Conservation (phyloP, 805 yeast species). For the Metschnikowia proteae region DNA sequence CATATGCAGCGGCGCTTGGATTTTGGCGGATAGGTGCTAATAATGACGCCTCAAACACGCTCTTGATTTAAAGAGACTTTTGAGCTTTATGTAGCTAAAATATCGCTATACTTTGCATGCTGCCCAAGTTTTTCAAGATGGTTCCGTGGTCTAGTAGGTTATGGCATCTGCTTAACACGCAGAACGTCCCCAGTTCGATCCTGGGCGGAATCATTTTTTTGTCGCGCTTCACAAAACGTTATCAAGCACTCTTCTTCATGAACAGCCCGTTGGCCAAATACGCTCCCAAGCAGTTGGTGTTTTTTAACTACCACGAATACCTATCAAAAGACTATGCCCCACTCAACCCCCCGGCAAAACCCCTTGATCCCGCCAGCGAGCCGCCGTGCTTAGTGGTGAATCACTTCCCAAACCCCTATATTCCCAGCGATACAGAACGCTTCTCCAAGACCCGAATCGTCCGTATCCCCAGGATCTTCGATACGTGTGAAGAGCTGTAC, state of each 20-base stretch:
- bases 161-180: slow-evolving; percentile 27
- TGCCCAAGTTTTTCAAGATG: neutral
- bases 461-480: slow-evolving; percentile 55
- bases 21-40: too few relatives aligned
- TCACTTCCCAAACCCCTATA: slow-evolving; percentile 64
- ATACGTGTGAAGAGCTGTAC: slow-evolving; percentile 27
- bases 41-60: too few relatives aligned
- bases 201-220: slow-evolving; percentile 21
- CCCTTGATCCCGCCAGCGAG: slow-evolving; percentile 18
- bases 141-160: slow-evolving; percentile 25
- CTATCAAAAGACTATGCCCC: slow-evolving; percentile 20
- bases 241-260: slow-evolving; percentile 7
- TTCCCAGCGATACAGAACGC: slow-evolving; percentile 23
- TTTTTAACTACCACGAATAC: slow-evolving; percentile 70
- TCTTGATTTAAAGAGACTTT: too few relatives aligned
- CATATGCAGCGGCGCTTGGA: too few relatives aligned
- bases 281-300: slow-evolving; percentile 23
- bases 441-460: slow-evolving; percentile 52
- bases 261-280: slow-evolving; percentile 22
- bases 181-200: slow-evolving; percentile 27
- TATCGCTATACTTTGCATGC: too few relatives aligned
- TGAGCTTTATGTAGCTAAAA: too few relatives aligned
- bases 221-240: neutral
- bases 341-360: neutral
- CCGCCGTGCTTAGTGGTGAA: slow-evolving; percentile 42